These are phyloP conservation scores for Raddia guianensis DNA, from an alignment of 176 grass and related monocot genomes.

Conservation along the genomic window DNA sequence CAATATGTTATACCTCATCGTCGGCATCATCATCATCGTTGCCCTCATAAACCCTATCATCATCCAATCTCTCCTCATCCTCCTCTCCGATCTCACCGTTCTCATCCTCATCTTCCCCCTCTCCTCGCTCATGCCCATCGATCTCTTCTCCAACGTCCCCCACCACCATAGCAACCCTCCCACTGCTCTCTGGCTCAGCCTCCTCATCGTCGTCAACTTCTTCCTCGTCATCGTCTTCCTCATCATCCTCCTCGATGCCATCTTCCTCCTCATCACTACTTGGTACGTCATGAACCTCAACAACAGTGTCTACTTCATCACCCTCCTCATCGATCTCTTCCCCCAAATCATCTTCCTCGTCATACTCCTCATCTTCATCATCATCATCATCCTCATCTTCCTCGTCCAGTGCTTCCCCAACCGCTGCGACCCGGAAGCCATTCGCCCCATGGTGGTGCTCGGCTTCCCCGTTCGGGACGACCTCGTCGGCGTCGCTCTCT, in stretches of 20 bases:
- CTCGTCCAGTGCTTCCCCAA: slow-evolving; percentile 44
- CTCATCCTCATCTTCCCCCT: slow-evolving; percentile 85
- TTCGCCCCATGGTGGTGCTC: slow-evolving; percentile 54
- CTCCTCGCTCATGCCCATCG: slow-evolving; percentile 92
- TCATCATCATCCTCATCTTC: slow-evolving; percentile 74
- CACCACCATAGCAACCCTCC: slow-evolving; percentile 47
- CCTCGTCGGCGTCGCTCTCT: slow-evolving; percentile 90
- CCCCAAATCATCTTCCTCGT: slow-evolving; percentile 73
- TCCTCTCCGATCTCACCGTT: slow-evolving; percentile 91
- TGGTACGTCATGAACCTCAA: slow-evolving; percentile 56
- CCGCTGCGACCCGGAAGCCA: slow-evolving; percentile 65
- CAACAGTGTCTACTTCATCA: slow-evolving; percentile 67
- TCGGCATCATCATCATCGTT: slow-evolving; percentile 70
- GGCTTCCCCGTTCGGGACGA: slow-evolving; percentile 52
- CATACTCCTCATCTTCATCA: slow-evolving; percentile 60
- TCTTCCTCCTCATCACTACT: slow-evolving; percentile 70
- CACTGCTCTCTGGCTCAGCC: slow-evolving; percentile 54
- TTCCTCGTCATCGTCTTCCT: slow-evolving; percentile 53
- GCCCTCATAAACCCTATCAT: slow-evolving; percentile 59
- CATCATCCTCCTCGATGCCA: slow-evolving; percentile 62
- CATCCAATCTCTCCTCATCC: slow-evolving; percentile 57
- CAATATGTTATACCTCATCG: slow-evolving; percentile 74
- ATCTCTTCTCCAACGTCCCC: slow-evolving; percentile 61
- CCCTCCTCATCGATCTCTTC: slow-evolving; percentile 83
- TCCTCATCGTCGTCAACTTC: slow-evolving; percentile 65